phyloP scores from a whole-genome alignment of 225 moss, liverwort and hornwort species.

The Bryum argenteum region DNA sequence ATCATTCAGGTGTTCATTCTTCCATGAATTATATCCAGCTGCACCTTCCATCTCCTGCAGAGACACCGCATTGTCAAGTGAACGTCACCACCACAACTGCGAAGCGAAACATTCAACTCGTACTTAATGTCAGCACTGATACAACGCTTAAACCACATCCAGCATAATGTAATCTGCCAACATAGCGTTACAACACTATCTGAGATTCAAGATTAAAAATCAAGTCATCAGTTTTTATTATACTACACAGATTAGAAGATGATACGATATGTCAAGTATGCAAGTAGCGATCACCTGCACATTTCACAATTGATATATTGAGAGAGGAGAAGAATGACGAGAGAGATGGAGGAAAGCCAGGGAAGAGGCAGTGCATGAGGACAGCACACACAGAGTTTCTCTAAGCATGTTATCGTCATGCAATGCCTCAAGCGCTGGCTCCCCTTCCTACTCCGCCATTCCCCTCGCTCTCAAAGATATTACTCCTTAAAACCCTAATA shows the following conservation, averaged over 20 bases:
- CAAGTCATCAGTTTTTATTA: background rate
- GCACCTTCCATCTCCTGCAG: background rate
- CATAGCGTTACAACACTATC: background rate
- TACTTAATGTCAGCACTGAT: background rate
- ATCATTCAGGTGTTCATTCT: constrained; percentile 46
- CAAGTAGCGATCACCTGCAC: background rate
- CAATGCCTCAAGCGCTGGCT: constrained; percentile 70
- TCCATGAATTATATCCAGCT: constrained; percentile 11
- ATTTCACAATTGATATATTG: too few species aligned
- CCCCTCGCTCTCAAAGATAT: background rate
- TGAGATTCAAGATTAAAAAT: background rate
- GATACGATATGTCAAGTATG: background rate
- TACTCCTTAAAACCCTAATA: background rate
- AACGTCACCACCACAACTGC: background rate
- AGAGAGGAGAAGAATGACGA: constrained; percentile 14
- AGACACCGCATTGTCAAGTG: background rate
- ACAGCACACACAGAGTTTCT: constrained; percentile 46
- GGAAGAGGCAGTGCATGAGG: constrained; percentile 98
- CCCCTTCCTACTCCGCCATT: constrained; percentile 18
- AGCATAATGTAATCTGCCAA: background rate
- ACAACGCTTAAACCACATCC: background rate
- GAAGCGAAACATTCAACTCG: background rate
- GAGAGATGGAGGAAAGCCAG: constrained; percentile 54
- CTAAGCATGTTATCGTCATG: constrained; percentile 69
- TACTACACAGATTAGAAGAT: background rate